These are phyloP conservation scores for Brettanomyces sp. DNA, from an alignment of 805 yeast species.

Conservation along the genomic window DNA sequence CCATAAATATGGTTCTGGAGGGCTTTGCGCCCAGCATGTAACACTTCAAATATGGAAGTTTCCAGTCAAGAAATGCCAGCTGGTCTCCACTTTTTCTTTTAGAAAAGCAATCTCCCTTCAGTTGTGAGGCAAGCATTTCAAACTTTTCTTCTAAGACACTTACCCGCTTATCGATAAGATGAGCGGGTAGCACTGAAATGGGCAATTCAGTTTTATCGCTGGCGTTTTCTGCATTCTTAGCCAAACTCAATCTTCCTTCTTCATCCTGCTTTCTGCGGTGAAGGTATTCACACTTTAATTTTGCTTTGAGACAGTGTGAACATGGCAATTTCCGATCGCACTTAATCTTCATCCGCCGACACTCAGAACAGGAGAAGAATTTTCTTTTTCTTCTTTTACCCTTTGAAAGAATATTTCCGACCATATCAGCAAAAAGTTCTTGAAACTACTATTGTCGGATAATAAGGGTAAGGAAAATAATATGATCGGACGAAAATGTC, in stretches of 20 bases:
- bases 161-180: no score
- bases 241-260: background rate
- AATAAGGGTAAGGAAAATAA: background rate
- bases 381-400: conserved; percentile 5
- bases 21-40: background rate
- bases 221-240: background rate
- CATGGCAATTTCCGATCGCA: conserved; percentile 12
- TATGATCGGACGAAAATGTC: no score
- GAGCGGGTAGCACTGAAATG: no score
- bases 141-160: no score
- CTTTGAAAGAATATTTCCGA: no score
- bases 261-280: background rate
- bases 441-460: background rate
- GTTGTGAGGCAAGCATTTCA: no score
- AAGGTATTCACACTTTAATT: background rate
- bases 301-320: conserved; percentile 5
- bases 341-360: conserved; percentile 9
- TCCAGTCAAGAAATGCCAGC: background rate
- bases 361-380: conserved; percentile 6
- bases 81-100: no score
- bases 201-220: background rate
- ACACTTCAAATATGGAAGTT: background rate
- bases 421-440: background rate
- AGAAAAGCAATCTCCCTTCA: no score
- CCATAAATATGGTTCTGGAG: background rate